phyloP scores from a whole-genome alignment of 2,329 filamentous ascomycete genomes.

The Diaporthe helianthi region DNA sequence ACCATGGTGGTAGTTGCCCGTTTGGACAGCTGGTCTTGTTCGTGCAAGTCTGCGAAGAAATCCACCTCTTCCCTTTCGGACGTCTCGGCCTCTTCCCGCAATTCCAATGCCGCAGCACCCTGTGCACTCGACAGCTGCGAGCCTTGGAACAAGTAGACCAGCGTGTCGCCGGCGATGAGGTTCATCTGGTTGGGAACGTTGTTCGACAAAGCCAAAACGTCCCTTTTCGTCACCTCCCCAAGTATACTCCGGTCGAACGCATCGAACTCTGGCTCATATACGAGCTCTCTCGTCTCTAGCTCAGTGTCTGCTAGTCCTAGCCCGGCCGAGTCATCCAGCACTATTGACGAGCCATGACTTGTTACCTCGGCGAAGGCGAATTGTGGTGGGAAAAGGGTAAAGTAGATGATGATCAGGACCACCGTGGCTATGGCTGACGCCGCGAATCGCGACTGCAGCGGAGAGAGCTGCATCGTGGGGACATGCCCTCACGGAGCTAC shows the following conservation, averaged over 20 bases:
- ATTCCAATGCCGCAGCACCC: constrained; percentile 28
- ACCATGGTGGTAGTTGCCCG: constrained; percentile 56
- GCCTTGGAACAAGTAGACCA: constrained; percentile 70
- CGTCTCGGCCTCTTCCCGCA: constrained; percentile 19
- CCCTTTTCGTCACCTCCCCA: constrained; percentile 57
- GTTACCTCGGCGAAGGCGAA: constrained; percentile 69
- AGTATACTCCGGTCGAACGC: constrained; percentile 68
- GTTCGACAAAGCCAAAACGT: constrained; percentile 62
- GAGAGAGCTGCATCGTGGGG: constrained; percentile 65
- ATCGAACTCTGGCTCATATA: constrained; percentile 67
- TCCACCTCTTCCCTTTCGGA: constrained; percentile 35
- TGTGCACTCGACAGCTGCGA: constrained; percentile 56
- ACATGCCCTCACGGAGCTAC: constrained; percentile 51
- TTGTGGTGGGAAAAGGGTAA: constrained; percentile 63
- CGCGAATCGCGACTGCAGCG: constrained; percentile 74
- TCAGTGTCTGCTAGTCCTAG: constrained; percentile 33
- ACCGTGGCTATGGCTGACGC: constrained; percentile 69
- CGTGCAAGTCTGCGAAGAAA: constrained; percentile 32
- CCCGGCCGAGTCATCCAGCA: constrained; percentile 38
- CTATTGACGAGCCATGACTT: constrained; percentile 37
- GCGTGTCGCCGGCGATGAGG: constrained; percentile 66
- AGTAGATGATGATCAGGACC: constrained; percentile 65
- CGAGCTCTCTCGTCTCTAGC: constrained; percentile 37
- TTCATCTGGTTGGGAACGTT: constrained; percentile 68
- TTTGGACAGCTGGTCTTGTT: constrained; percentile 33